Base-by-base conservation (phyloP, 2,329 filamentous ascomycete genomes). In the Helotiales sp. region DNA sequence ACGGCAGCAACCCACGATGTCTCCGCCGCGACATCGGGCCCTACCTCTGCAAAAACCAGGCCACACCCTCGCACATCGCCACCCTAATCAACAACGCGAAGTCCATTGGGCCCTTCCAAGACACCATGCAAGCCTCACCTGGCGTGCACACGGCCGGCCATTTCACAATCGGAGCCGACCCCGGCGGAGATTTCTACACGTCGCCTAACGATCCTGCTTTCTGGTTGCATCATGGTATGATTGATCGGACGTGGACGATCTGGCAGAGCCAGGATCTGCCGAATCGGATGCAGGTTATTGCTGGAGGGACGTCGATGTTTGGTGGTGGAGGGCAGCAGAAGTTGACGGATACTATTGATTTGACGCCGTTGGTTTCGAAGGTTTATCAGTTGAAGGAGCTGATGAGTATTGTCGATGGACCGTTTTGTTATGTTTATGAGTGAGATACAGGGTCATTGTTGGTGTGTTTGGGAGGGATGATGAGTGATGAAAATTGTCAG, bases 181-280 rank as follows among this genome's bases (percentile, higher is more conserved):
- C 81, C 3, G 81, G 81, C 30, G 75, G 78, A 30, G 82, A 84
- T 65, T 77, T 81, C 65, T 79, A 78, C 68, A 78, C 80, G 57
- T 81, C 80, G n/a, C 78, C 82, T 0, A 76, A 79, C 1, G 82
- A 84, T 64, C 82, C 82, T 2, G 80, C 74, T 1, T 84, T 84
- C 72, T 83, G 78, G 65, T 71, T 82, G 8, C 81, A 84, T 65
- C 82, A 84, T 63, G 80, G 76, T 0, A 77, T 81, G 70, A 78
- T 84, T 58, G 82, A 84, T 69, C 77, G 82, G 13, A 74, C 82
- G 61, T 82, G 81, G 72, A 82, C 79, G 72, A 79, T 83, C 68
- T 84, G 82, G 81, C 80, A 83, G 74, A 80, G 26, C 10, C 32
- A 63, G 13, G 78, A 83, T 69, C 79, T 71, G 73, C 74, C 40